Base-by-base conservation (phyloP, 2,329 filamentous ascomycete species). In the Cladosporium sp. region DNA sequence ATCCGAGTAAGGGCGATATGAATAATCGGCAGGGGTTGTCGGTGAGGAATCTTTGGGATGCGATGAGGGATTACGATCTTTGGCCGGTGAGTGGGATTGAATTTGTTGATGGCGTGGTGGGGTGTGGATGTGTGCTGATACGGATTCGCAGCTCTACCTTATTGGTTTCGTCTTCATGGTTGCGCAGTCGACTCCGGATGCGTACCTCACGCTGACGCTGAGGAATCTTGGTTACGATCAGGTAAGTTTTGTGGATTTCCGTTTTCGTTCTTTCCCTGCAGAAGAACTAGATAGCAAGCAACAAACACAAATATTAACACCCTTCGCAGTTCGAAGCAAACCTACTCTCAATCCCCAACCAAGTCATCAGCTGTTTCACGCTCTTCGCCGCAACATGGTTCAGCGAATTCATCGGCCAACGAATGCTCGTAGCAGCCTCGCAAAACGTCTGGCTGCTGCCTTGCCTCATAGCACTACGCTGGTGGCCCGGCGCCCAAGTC, bases 391-490 rank as follows among this genome's bases (percentile, higher is more conserved):
- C 74, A 12, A 74, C 74, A 0, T 71, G 70, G 60, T 53, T 75
- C 4, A 75, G 73, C 2, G 73, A 77, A 32, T 66, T 65, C 22
- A 60, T 75, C 50, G 72, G 74, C 69, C 59, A 72, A 51, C 68
- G 74, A 2, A 64, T 74, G 2, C 62, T 79, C 1, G 66, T 77
- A 12, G 65, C 73, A 13, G 69, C 77, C 30, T 66, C 74, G 3
- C 76, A 73, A 35, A 67, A 82, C 50, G 55, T 85, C 7, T 86
- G 82, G 82, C 70, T 75, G 2, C 66, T 85, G 3, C 81, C 82
- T 0, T 79, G 79, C 53, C 59, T 86, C 30, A 63, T 83, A 25
- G 73, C 75, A 0, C 66, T 83, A 3, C 66, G 65, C 56, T 72
- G 55, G 47, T 76, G 74, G 71, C 69, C 71, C 0, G 70, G 70